Evolutionary conservation across 805 yeast species (phyloP).

Genomic region (Sungouiella thailandica): DNA sequence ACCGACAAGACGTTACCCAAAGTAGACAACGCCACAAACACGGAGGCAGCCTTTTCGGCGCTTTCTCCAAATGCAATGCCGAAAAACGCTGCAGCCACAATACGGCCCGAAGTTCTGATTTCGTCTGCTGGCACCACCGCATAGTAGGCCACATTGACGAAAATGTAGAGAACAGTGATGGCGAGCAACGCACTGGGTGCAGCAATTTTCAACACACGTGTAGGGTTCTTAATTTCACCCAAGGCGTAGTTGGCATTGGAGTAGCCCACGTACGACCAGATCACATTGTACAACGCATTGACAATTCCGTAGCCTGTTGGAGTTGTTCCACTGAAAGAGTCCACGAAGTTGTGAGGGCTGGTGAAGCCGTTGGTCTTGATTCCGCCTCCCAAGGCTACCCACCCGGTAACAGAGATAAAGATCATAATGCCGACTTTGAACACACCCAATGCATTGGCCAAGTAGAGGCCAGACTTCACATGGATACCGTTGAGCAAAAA

Average conservation of each 20-base stretch:
- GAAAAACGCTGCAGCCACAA: slow-evolving; percentile 74
- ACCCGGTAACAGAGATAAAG: slow-evolving; percentile 70
- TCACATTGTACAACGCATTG: slow-evolving; percentile 73
- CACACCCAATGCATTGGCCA: slow-evolving; percentile 61
- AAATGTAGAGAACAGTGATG: slow-evolving; percentile 63
- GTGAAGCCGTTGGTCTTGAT: slow-evolving; percentile 42
- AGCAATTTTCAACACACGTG: slow-evolving; percentile 60
- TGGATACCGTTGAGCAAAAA: slow-evolving; percentile 57
- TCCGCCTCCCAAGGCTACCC: slow-evolving; percentile 79
- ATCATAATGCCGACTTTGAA: slow-evolving; percentile 69
- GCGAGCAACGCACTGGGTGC: slow-evolving; percentile 68
- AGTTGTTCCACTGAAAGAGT: slow-evolving; percentile 51
- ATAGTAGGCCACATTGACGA: slow-evolving; percentile 74
- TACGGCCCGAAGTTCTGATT: slow-evolving; percentile 55
- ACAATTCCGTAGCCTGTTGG: slow-evolving; percentile 68
- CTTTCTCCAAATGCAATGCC: slow-evolving; percentile 61
- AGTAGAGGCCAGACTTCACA: slow-evolving; percentile 60
- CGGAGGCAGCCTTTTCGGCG: slow-evolving; percentile 72
- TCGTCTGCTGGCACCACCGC: slow-evolving; percentile 74
- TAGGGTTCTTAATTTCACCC: slow-evolving; percentile 74
- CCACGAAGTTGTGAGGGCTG: slow-evolving; percentile 53
- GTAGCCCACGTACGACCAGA: slow-evolving; percentile 82
- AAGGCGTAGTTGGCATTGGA: slow-evolving; percentile 80
- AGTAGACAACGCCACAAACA: slow-evolving; percentile 76
- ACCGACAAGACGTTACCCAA: slow-evolving; percentile 80